Conservation (phyloP, 2,329 filamentous ascomycete species). For the Scopulariopsis brevicaulis region DNA sequence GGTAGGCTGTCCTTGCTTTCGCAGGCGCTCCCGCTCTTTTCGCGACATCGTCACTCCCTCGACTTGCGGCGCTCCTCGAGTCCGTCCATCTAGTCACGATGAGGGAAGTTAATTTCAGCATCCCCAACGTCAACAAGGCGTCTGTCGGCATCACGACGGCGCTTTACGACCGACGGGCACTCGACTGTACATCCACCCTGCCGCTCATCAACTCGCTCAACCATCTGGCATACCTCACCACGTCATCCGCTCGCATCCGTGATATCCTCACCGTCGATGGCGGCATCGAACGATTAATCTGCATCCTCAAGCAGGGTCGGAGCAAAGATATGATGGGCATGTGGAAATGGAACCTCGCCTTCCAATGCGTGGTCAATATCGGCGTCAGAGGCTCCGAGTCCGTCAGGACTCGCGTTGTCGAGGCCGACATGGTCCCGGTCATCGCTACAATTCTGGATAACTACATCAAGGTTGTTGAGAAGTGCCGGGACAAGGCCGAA, state of each 20-base stretch:
- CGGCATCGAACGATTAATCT: slow-evolving; percentile 90
- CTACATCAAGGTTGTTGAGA: slow-evolving; percentile 93
- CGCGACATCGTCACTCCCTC: not conserved
- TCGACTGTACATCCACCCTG: slow-evolving; percentile 95
- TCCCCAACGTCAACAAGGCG: slow-evolving; percentile 98
- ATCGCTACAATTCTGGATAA: slow-evolving; percentile 97
- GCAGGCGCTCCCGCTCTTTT: not conserved
- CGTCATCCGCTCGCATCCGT: slow-evolving; percentile 90
- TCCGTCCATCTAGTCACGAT: slow-evolving; percentile 45
- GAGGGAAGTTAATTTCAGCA: slow-evolving; percentile 99
- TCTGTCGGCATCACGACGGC: slow-evolving; percentile 97
- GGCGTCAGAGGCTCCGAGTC: slow-evolving; percentile 90
- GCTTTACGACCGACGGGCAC: slow-evolving; percentile 90
- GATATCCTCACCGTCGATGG: slow-evolving; percentile 98
- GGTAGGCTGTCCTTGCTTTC: not conserved
- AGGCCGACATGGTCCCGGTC: slow-evolving; percentile 98
- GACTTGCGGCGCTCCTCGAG: not conserved
- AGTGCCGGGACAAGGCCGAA: slow-evolving; percentile 77
- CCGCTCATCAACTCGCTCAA: slow-evolving; percentile 98
- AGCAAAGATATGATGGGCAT: slow-evolving; percentile 99
- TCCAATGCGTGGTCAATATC: slow-evolving; percentile 98
- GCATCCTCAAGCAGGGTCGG: slow-evolving; percentile 93
- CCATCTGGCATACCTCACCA: slow-evolving; percentile 95
- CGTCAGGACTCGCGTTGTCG: slow-evolving; percentile 88
- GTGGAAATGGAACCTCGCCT: slow-evolving; percentile 99